Base-by-base conservation (phyloP, 345 rosid genomes). In the Acer saccharum region DNA sequence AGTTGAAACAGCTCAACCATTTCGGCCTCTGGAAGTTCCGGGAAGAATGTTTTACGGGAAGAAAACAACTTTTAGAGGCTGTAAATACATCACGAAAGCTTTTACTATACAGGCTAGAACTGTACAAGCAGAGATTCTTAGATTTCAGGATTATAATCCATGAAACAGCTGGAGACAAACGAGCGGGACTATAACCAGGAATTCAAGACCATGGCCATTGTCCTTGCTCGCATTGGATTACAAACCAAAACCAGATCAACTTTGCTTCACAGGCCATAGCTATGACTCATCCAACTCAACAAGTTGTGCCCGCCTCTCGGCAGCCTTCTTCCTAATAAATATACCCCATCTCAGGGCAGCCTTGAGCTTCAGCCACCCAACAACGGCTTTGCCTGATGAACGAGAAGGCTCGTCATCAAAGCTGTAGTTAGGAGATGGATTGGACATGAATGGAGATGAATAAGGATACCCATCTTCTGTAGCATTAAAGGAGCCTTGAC, bases 291-390 rank as follows among this genome's bases (percentile, higher is more conserved):
- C 98, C 76, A 94, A 81, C 83, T 96, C 92, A 18, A 92, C 93
- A 55, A 96, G 90, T 76, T 88, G 95, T 0, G 99, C 98, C 23
- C 98, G 88, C 82, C 92, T 88, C 89, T 96, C 98, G 2, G 99
- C 98, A 0, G 97, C 98, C 82, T 90, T 92, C 84, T 91, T 91
- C 82, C 95, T 85, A 43, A 93, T 83, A 78, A 96, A 96, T 83
- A 94, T 89, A 1, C 99, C 99, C 99, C 99, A 96, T 76, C 98
- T 88, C 80, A 96, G 90, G 18, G 98, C 99, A 7, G 99, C 98
- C 87, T 96, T 96, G 85, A 96, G 89, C 92, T 96, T 96, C 64
- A 96, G 84, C 99, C 99, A 96, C 43, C 99, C 95, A 2, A 91
- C 92, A 58, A 96, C 98, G 79, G 99, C 97, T 77, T 89, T 94